Evolutionary conservation across 176 grass and related monocot species (phyloP).

Genomic region (Phragmites australis): DNA sequence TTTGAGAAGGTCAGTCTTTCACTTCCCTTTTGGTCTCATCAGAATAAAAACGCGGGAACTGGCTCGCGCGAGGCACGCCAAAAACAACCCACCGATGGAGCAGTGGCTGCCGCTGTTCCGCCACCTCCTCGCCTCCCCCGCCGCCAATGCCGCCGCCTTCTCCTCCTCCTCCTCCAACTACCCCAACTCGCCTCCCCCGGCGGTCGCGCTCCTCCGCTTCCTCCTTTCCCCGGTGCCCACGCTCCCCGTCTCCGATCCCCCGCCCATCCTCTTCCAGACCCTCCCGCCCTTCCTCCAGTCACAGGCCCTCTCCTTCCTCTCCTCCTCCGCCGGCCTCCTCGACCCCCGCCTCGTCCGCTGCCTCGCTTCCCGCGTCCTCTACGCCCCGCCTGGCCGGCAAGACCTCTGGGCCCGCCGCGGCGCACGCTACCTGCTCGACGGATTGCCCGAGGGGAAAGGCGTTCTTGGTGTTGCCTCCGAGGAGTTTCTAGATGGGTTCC

Average conservation of each 20-base stretch:
- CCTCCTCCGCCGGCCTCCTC: constrained; percentile 39
- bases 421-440: constrained; percentile 77
- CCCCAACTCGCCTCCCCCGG: constrained; percentile 28
- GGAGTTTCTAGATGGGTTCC: constrained; percentile 41
- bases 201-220: constrained; percentile 40
- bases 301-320: constrained; percentile 75
- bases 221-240: constrained; percentile 38
- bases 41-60: neutral
- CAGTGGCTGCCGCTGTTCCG: constrained; percentile 59
- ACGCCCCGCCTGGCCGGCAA: neutral
- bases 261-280: constrained; percentile 56
- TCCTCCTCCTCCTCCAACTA: constrained; percentile 25
- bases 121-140: constrained; percentile 48
- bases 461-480: neutral
- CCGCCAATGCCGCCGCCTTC: constrained; percentile 43
- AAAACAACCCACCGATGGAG: constrained; percentile 36
- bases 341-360: constrained; percentile 37
- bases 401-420: constrained; percentile 51
- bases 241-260: constrained; percentile 30
- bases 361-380: constrained; percentile 41
- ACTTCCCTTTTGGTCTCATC: no score
- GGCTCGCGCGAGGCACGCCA: no score
- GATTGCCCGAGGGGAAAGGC: constrained; percentile 37
- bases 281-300: constrained; percentile 63
- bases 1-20: neutral